Conservation (phyloP, 225 moss, liverwort and hornwort species). For the Thuidium tamariscinum region DNA sequence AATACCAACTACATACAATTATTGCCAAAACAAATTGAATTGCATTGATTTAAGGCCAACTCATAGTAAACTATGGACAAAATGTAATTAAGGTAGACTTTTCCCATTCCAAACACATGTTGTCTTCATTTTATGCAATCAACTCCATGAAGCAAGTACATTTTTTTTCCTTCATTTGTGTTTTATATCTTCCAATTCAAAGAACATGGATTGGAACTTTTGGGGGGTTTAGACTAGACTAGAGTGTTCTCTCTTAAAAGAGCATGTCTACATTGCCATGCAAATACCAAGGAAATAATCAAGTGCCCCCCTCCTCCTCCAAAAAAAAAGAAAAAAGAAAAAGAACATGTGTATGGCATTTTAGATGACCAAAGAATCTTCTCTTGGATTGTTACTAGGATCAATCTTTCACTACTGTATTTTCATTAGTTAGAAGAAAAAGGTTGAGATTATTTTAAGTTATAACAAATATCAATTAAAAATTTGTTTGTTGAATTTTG, state of each 20-base stretch:
- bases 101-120: neutral
- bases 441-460: neutral
- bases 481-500: fast-evolving
- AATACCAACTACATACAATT: neutral
- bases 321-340: too few relatives aligned
- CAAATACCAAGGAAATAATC: neutral
- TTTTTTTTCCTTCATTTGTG: neutral
- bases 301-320: too few relatives aligned
- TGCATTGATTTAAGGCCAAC: neutral
- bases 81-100: neutral
- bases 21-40: neutral
- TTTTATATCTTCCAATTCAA: neutral
- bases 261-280: neutral
- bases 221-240: neutral
- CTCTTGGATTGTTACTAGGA: neutral
- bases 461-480: neutral
- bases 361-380: neutral
- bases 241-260: neutral
- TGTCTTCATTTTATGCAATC: neutral
- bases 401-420: fast-evolving
- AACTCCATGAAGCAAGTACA: too few relatives aligned
- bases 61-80: neutral
- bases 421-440: neutral
- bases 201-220: neutral
- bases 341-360: too few relatives aligned